Conservation (phyloP, 768 basidiomycete genomes). For the Daedaleopsis nitida region DNA sequence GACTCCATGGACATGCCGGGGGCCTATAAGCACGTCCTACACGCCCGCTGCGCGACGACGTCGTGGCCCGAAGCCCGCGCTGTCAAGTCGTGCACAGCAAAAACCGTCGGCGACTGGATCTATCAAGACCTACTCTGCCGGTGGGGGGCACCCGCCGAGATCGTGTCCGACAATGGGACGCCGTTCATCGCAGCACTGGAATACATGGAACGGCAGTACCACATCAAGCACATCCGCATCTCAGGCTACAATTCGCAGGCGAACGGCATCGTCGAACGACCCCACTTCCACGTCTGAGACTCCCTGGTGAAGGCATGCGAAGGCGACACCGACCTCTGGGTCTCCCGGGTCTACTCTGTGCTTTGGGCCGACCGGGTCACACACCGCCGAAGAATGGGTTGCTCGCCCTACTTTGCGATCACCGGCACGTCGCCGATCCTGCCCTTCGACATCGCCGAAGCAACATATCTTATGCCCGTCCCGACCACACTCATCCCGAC, state of each 20-base stretch:
- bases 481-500: slow-evolving; percentile 9
- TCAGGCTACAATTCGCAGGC: slow-evolving; percentile 9
- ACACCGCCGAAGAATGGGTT: slow-evolving; percentile 28
- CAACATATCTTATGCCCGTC: slow-evolving; percentile 13
- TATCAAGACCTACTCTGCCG: slow-evolving; percentile 39
- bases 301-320: slow-evolving; percentile 22
- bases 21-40: slow-evolving; percentile 39
- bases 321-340: slow-evolving; percentile 22
- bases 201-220: slow-evolving; percentile 29
- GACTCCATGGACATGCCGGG: slow-evolving; percentile 46
- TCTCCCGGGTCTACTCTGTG: slow-evolving; percentile 21
- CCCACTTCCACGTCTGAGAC: slow-evolving; percentile 21
- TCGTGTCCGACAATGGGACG: slow-evolving; percentile 46
- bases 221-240: slow-evolving; percentile 38
- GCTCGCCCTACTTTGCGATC: slow-evolving; percentile 28
- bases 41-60: slow-evolving; percentile 37
- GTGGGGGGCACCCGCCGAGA: slow-evolving; percentile 41
- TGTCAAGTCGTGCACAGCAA: slow-evolving; percentile 31
- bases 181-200: slow-evolving; percentile 30
- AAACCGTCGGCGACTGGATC: slow-evolving; percentile 33
- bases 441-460: slow-evolving; percentile 23
- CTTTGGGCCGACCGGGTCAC: slow-evolving; percentile 43
- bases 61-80: slow-evolving; percentile 34
- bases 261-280: slow-evolving; percentile 24
- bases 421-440: slow-evolving; percentile 18